Base-by-base conservation (phyloP, 805 yeast species). In the Kazachstania psychrophila region DNA sequence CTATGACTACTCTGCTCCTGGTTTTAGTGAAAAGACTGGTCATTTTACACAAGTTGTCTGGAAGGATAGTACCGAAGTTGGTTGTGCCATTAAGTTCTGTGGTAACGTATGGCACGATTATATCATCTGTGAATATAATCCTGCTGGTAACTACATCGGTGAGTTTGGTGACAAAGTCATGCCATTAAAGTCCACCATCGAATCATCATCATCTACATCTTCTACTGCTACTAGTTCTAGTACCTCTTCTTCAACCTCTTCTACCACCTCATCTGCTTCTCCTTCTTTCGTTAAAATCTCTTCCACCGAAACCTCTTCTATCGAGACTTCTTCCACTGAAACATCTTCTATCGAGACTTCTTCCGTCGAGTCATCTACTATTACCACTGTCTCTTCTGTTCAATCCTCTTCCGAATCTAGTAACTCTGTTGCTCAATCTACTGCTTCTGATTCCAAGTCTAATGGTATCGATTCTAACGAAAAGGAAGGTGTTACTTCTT, bases 21-120 rank as follows among this genome's bases (percentile, higher is more conserved):
- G 77, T 73, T 38, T 65, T 60, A 46, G 66, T 66, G 37, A 66
- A 60, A 39, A 45, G 43, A 31, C 45, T 16, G 84, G 84, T 38
- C 92, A 82, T 55, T 82, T 82, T 64, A 79, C 89, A 10, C 89
- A 82, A 60, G 51, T 80, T 23, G 72, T 82, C 16, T 82, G 92
- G 92, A 71, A 71, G 44, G 52, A 67, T 9, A 63, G 80, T 29
- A 61, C 73, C 5, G 59, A 71, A 45, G 56, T 82, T n/a, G 92
- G 89, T 36, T 82, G 92, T 67, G 85, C 80, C 34, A 64, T 66
- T 57, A 76, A 74, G 53, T 56, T 69, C 47, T 82, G 95, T 63
- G 51, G 61, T 34, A 48, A 59, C 32, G 64, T 66, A 52, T 64
- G 68, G 72, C 74, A 76, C 34, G 60, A 65, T 47, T 84, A 82